Conservation (phyloP, 805 yeast genomes). For the Starmerella tilneyi region DNA sequence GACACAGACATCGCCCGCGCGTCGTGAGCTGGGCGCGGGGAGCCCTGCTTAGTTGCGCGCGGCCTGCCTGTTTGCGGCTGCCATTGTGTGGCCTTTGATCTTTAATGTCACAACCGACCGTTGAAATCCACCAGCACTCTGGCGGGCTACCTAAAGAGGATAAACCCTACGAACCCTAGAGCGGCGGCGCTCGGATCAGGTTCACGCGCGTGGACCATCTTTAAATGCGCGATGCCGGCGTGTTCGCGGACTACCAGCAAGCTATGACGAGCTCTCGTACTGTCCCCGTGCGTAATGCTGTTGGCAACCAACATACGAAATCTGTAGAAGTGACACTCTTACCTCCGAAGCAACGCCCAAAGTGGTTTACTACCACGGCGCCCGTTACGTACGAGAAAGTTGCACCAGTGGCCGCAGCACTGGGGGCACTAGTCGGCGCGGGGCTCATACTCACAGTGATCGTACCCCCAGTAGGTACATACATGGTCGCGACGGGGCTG, state of each 20-base stretch:
- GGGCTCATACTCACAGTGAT: constrained; percentile 14
- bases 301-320: no score
- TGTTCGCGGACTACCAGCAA: background rate
- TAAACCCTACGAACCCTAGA: constrained; percentile 2
- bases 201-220: background rate
- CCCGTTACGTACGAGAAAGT: constrained; percentile 27
- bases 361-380: constrained; percentile 17
- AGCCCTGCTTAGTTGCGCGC: no score
- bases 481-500: constrained; percentile 42
- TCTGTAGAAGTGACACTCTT: background rate
- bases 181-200: background rate
- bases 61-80: background rate
- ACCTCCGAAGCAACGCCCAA: background rate
- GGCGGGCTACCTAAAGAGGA: constrained; percentile 5
- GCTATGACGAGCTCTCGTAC: background rate
- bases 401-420: constrained; percentile 26
- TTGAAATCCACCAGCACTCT: background rate
- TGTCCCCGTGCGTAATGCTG: background rate
- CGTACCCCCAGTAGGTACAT: constrained; percentile 34
- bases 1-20: constrained; percentile 27
- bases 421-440: constrained; percentile 27
- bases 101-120: background rate
- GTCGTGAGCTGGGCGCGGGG: no score
- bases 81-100: background rate
- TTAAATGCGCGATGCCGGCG: constrained; percentile 5